Percentiles rank a stretch among this genome's conserved stretches.
Evolutionary conservation across 305 asterid genomes (phyloP).

Genomic region (Fraxinus baroniana): DNA sequence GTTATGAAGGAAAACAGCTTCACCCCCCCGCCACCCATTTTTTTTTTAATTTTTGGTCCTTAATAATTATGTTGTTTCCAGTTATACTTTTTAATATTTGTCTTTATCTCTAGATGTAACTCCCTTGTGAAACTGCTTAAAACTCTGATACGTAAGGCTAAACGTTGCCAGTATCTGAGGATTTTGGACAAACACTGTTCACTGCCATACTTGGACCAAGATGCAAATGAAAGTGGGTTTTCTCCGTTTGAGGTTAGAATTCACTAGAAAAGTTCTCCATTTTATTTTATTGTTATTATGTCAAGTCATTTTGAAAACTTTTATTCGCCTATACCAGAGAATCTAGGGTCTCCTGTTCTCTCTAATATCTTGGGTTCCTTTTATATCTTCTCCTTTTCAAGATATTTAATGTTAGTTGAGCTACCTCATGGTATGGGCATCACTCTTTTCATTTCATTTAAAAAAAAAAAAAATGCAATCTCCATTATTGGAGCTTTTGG

Average conservation of each 20-base stretch:
- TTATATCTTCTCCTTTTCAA: neutral
- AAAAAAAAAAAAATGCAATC: neutral
- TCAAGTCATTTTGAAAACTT: neutral
- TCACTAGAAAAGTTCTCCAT: neutral
- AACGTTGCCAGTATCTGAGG: constrained; percentile 48
- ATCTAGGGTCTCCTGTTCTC: neutral
- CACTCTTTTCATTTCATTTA: neutral
- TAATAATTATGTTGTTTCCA: neutral
- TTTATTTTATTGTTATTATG: constrained; percentile 10
- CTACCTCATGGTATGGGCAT: neutral
- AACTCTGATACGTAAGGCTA: constrained; percentile 54
- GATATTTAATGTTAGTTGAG: neutral
- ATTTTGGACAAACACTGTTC: constrained; percentile 81
- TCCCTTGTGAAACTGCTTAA: constrained; percentile 58
- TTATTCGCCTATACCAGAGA: neutral
- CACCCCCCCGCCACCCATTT: too few relatives aligned
- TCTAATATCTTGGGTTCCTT: constrained; percentile 4
- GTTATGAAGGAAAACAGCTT: neutral
- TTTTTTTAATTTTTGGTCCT: neutral
- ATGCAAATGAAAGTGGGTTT: constrained; percentile 22
- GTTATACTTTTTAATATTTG: constrained; percentile 20
- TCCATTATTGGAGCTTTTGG: neutral
- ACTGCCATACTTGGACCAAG: constrained; percentile 34
- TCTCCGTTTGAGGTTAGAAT: constrained; percentile 48
- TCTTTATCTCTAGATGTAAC: constrained; percentile 59